Evolutionary conservation across 2,329 filamentous ascomycete genomes (phyloP), one percentile per base, ranked within the genome.

Genomic region (Mycocentrospora acerina): DNA sequence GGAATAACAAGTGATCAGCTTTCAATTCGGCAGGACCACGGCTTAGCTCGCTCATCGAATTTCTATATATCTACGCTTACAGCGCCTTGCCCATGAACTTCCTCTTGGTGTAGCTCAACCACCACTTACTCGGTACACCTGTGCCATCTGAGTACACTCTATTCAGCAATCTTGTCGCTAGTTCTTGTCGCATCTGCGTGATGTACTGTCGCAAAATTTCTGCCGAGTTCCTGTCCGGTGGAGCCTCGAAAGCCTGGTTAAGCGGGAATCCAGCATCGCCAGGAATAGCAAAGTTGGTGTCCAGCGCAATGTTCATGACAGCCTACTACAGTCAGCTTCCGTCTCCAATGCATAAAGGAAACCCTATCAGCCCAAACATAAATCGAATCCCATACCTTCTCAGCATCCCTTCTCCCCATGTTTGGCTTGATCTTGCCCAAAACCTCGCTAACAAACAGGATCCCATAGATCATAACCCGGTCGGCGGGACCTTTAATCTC

Each of bases 61-160:
- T 22, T 9, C 5, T 22, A 5, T 22, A n/a, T 22, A 22, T 9
- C 9, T 9, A 22, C 5, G 7, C 24, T 15, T 60, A 67, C 54
- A 69, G 54, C 14, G 71, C 63, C 82, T 97, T 97, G 68, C 90
- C 90, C 93, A 98, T 97, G 67, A 98, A 98, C 82, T 96, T 96
- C 73, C 93, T 85, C 83, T 97, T 97, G 37, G 88, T 88, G 69
- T 96, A 98, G 77, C 93, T 97, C 68, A 98, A 72, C 93, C 93
- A 98, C 88, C 91, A 97, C 40, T 83, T 82, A 51, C 71, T 88
- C 69, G 76, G 90, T 71, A 64, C 80, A 69, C 69, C 66, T 18
- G 60, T 78, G 55, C 73, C 79, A 51, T 90, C 90, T 38, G 86
- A 85, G 67, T 95, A 98, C 51, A 98, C 84, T 56, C 90, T 81